Base-by-base conservation (phyloP, 768 basidiomycete species). In the Lentinus tigrinus region DNA sequence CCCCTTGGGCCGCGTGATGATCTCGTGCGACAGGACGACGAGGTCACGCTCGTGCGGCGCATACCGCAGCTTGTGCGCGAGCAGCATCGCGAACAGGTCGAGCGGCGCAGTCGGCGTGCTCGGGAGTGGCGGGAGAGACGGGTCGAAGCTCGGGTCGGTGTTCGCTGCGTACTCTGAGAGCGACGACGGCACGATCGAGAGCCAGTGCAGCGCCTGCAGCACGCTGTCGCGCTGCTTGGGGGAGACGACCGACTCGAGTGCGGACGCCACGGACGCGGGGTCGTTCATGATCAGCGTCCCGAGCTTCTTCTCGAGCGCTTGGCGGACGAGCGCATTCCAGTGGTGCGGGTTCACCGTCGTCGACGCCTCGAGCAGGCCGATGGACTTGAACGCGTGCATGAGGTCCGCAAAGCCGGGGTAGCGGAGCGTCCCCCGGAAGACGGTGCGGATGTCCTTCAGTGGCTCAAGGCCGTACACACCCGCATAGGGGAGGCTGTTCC, bases 391-490 rank as follows among this genome's bases (percentile, higher is more conserved):
- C 0, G 83, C 80, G 38, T 88, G 78, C 80, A 97, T 85, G 19
- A 93, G 71, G 3, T 76, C 72, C 1, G 87, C 77, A 68, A 94
- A 97, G 0, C 94, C 94, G 2, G 89, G 88, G 70, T 97, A 95
- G 87, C 95, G 82, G 44, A 97, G 70, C 0, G 95, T 97, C 4
- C 95, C 95, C 34, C 95, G 80, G 65, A 97, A 72, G 49, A 95
- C 74, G 1, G 92, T 89, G 49, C 81, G 77, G 56, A 90, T 63
- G 6, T 68, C 70, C 0, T 75, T 65, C 5, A 75, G 60, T 16
- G 65, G 50, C 17, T 76, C 77, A 3, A 93, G 74, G 0, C 78
- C 75, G 70, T 97, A 97, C 3, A 81, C 79, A 5, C 77, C 71
- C 0, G 78, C 78, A 66, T 98, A 97, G 0, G 78, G 72, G 7